Evolutionary conservation across 352 stramenopile species (phyloP), one percentile per base, ranked within the genome.

Genomic region (Phytopythium sindhum): DNA sequence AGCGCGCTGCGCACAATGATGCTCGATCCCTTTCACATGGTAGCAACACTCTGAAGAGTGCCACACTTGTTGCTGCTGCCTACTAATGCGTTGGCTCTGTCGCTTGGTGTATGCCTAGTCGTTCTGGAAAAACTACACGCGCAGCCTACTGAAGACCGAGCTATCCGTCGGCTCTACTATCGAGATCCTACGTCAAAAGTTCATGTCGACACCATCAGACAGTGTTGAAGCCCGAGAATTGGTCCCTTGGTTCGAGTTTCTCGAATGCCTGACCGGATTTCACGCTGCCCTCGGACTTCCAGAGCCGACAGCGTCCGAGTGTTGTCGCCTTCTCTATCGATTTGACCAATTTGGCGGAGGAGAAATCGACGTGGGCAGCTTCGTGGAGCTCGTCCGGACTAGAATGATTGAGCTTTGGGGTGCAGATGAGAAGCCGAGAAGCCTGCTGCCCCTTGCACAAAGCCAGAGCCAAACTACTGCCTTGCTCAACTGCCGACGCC

Each of bases 1-100:
- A 64, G 60, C 37, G 67, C 64, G 28, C 74, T 84, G 57, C 68
- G 73, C 29, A 72, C 60, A 7, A 70, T 77, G 45, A 35, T 84
- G 21, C n/a, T 84, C 12, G 73, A 84, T 7, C 75, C 73, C 0
- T 74, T 81, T 44, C 75, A 84, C 48, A 53, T 70, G 73, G 75
- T 80, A 39, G 2, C 1, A 10, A 39, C 33, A 14, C 7, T 12
- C 6, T 10, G 7, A 70, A 52, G 64, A 50, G 1, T 28, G 44
- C n/a, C 35, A n/a, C 11, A 4, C 23, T 8, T 4, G 47, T 14
- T n/a, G 47, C 17, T 9, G 15, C 7, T 17, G 15, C 14, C 10
- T 24, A 11, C 48, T 23, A 14, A 35, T 15, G 12, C 11, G 15
- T 12, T 53, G 15, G 2, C 26, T 19, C 24, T 31, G 15, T 23